Conservation (phyloP, 352 stramenopile species). For the Phytophthora vignae region DNA sequence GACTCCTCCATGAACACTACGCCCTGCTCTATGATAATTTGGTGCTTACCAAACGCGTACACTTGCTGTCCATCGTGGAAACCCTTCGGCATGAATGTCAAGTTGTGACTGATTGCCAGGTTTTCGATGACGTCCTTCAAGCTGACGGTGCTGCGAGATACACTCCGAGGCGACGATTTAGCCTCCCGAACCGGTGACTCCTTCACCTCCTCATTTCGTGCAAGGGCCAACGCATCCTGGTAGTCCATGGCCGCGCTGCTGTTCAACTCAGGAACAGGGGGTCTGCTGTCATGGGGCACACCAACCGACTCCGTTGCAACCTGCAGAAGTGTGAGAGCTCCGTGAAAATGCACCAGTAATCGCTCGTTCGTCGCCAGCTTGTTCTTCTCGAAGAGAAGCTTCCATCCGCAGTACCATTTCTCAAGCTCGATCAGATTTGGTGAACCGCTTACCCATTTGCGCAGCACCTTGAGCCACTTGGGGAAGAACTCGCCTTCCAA, state of each 20-base stretch:
- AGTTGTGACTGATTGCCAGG: constrained; percentile 76
- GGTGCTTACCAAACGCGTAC: constrained; percentile 80
- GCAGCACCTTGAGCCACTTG: constrained; percentile 89
- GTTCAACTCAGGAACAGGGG: constrained; percentile 62
- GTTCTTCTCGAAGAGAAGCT: constrained; percentile 77
- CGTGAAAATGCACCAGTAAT: constrained; percentile 83
- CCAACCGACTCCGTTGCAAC: constrained; percentile 40
- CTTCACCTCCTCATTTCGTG: constrained; percentile 40
- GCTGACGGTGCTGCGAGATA: constrained; percentile 63
- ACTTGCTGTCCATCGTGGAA: constrained; percentile 82
- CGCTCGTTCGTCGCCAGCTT: constrained; percentile 60
- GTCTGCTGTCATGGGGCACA: constrained; percentile 16
- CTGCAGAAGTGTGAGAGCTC: constrained; percentile 74
- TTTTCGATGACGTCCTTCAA: constrained; percentile 89
- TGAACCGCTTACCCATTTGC: constrained; percentile 69
- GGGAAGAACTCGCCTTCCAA: constrained; percentile 94
- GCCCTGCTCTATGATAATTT: constrained; percentile 88
- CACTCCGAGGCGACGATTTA: constrained; percentile 32
- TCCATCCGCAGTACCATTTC: constrained; percentile 90
- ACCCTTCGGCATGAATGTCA: constrained; percentile 86
- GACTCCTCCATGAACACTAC: constrained; percentile 76
- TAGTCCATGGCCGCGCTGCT: constrained; percentile 64
- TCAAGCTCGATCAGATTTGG: constrained; percentile 71
- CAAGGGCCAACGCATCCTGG: constrained; percentile 75
- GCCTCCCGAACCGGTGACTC: constrained; percentile 23